These are phyloP conservation scores for Ogataea philodendri DNA, from an alignment of 805 yeast species.

Conservation along the genomic window DNA sequence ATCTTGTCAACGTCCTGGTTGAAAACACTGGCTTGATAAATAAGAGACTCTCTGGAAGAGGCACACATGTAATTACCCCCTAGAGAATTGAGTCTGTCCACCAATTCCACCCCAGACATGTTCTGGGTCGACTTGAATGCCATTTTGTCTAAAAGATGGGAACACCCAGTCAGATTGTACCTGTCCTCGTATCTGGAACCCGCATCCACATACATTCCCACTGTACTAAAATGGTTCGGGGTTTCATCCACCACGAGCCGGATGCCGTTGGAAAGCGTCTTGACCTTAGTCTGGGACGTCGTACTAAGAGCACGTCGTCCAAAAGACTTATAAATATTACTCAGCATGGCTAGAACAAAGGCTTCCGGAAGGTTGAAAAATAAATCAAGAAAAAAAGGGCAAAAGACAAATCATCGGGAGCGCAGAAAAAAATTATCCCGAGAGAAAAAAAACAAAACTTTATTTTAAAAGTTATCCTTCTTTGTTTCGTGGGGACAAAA, in stretches of 20 bases:
- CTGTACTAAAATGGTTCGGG: conserved; percentile 88
- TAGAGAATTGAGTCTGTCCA: conserved; percentile 67
- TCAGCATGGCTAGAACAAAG: too few relatives aligned
- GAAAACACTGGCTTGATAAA: conserved; percentile 94
- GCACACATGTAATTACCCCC: conserved; percentile 96
- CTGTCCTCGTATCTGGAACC: conserved; percentile 82
- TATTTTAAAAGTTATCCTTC: background rate
- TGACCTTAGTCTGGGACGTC: conserved; percentile 22
- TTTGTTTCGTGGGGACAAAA: conserved; percentile 4
- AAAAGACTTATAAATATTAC: too few relatives aligned
- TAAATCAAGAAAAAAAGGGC: background rate
- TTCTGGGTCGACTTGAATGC: conserved; percentile 74
- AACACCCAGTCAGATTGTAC: conserved; percentile 59
- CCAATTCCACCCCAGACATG: conserved; percentile 63
- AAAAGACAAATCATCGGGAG: background rate
- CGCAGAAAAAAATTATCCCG: too few relatives aligned
- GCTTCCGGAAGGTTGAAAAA: too few relatives aligned
- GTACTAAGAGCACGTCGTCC: conserved; percentile 9
- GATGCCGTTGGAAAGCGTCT: conserved; percentile 68
- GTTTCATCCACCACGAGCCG: conserved; percentile 79
- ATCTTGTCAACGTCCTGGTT: conserved; percentile 78
- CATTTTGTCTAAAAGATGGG: conserved; percentile 81
- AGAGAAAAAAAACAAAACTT: background rate
- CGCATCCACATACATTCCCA: conserved; percentile 86
- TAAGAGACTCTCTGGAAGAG: conserved; percentile 84